These are phyloP conservation scores for Backusella psychrophila DNA, from an alignment of 192 early-diverging fungal species.

Conservation along the genomic window DNA sequence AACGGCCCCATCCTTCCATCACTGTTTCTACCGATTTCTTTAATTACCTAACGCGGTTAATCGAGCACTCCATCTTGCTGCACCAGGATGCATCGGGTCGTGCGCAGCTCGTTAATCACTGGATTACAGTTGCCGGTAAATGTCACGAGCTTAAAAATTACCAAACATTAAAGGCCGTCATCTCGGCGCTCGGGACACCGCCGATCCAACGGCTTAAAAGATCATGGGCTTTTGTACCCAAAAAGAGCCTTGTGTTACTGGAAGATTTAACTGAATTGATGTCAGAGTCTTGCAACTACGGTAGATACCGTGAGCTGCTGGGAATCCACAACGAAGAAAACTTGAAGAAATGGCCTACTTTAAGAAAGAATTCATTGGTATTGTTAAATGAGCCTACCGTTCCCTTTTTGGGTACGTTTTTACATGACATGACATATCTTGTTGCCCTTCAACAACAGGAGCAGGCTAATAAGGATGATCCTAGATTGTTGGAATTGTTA, in stretches of 20 bases:
- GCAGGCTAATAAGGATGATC: constrained; percentile 37
- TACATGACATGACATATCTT: constrained; percentile 75
- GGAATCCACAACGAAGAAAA: background rate
- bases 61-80: constrained; percentile 65
- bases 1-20: constrained; percentile 53
- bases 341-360: background rate
- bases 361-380: background rate
- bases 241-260: constrained; percentile 51
- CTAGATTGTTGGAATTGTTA: constrained; percentile 55
- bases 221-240: constrained; percentile 68
- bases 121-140: constrained; percentile 64
- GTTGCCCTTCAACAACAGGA: constrained; percentile 38
- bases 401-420: constrained; percentile 72
- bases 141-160: constrained; percentile 59
- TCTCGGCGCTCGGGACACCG: constrained; percentile 61
- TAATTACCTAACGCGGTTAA: constrained; percentile 68
- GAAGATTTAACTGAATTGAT: constrained; percentile 54
- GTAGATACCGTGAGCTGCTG: constrained; percentile 51
- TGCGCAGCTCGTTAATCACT: constrained; percentile 57
- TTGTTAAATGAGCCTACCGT: constrained; percentile 50
- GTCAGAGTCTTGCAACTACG: constrained; percentile 67
- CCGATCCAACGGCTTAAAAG: constrained; percentile 64
- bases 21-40: constrained; percentile 68
- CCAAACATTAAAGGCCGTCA: constrained; percentile 65
- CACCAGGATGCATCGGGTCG: constrained; percentile 51